Evolutionary conservation across 2,329 filamentous ascomycete species (phyloP), one percentile per base, ranked within the genome.

Genomic region (Penicillium thymicola): DNA sequence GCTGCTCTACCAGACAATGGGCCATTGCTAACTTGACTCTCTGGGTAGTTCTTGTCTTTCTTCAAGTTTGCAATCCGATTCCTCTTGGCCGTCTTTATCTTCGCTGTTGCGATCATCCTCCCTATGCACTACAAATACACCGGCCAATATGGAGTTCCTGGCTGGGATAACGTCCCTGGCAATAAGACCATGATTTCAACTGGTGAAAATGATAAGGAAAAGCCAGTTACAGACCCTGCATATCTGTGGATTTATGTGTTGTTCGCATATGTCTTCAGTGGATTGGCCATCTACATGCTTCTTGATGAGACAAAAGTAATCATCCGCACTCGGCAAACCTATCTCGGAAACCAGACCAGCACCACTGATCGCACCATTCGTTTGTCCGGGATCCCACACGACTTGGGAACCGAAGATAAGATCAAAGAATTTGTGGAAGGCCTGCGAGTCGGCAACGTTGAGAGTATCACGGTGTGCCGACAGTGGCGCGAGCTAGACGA

Each of bases 21-120:
- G 36, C 28, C 18, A 9, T 36, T 54, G 44, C 61, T 63, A 36
- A 63, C 21, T 14, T 36, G 8, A 2, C 2, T 21, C 4, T 18
- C 7, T 16, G 2, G 23, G 53, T 67, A 85, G 83, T 97, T 99
- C 70, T 81, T 99, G 14, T 85, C 88, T 16, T 99, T 99, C 76
- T 97, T 97, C 81, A 95, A 92, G 72, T 94, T 97, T 85, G 88
- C 93, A 13, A 89, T 92, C 63, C 90, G 89, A 60, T 89, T 97
- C 65, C 87, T 97, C 49, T 78, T 84, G 16, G 78, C 89, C 50
- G 89, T 95, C 66, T 84, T 94, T 55, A 85, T 96, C 73, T 91
- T 97, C 68, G 88, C 92, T 28, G 79, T 89, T 36, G 80, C 84
- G 16, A 84, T 99, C 4, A 88, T 99, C 63, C 87, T 88, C 60